Evolutionary conservation across 495 filamentous ascomycete genomes (phyloP), one percentile per base, ranked within the genome.

Genomic region (Tuber indicum): DNA sequence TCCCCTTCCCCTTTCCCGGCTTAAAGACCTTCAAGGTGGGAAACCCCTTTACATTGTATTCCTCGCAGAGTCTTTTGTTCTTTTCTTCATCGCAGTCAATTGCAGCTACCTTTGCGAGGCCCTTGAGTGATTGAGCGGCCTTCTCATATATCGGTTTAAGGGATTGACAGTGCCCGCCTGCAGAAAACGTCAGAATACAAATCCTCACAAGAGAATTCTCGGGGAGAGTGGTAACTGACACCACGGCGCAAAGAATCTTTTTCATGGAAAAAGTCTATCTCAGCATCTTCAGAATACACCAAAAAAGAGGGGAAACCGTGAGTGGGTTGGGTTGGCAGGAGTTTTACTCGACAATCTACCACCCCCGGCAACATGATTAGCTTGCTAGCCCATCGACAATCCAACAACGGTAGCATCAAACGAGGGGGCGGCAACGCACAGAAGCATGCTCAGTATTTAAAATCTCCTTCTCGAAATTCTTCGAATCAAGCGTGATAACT

Each of bases 71-170:
- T 5, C 88, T 87, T 85, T 98, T 98, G 87, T 99, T 99, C 73
- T 87, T 87, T 62, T 98, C 96, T 42, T 97, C 94, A 79, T 98
- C 96, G 85, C 96, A 99, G 84, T 99, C 93, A 79, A 99, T 87
- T 46, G 96, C 96, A 19, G 92, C 96, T 44, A 98, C 95, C 81
- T 97, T 96, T 74, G 93, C 96, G 44, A 99, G 86, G 12, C 96
- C 96, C 26, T 92, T 89, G 71, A 99, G 91, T 78, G 89, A 92
- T 83, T 92, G 92, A 58, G 96, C 96, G 4, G 91, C 94, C 85
- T 97, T 97, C 82, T 98, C 96, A 85, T 93, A 99, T 74, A 93
- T 92, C 0, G 96, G 96, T 85, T 97, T 94, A 78, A 99, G 91
- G 85, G 91, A 97, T 84, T 97, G 87, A 86, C 96, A 99, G 84